Evolutionary conservation across 768 basidiomycete genomes (phyloP).

Genomic region (Rhizopogon roseolus): DNA sequence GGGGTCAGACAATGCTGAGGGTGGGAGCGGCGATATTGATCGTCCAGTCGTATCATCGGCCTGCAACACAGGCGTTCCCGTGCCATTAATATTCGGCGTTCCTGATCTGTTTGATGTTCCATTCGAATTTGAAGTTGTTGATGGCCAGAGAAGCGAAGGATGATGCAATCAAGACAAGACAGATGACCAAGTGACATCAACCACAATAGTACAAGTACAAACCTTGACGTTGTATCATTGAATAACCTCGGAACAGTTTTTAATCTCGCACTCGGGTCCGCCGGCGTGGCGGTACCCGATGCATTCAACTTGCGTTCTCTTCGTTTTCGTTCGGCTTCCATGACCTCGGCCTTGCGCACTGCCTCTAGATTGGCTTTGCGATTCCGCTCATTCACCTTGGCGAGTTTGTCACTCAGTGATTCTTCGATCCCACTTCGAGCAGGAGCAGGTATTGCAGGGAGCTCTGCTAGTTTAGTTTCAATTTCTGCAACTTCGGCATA

Average conservation of each 20-base stretch:
- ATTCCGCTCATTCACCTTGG: conserved; percentile 87
- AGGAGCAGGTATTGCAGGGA: conserved; percentile 24
- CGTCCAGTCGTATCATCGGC: conserved; percentile 23
- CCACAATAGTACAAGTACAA: conserved; percentile 17
- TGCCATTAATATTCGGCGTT: conserved; percentile 48
- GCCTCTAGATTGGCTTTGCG: conserved; percentile 79
- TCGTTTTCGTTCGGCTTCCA: conserved; percentile 64
- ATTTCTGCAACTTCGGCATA: conserved; percentile 53
- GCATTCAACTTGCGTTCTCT: conserved; percentile 57
- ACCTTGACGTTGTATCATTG: conserved; percentile 58
- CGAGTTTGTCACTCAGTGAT: conserved; percentile 46
- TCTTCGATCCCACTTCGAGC: conserved; percentile 23
- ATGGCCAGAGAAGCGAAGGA: conserved; percentile 10
- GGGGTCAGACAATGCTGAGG: conserved; percentile 18
- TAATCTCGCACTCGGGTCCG: conserved; percentile 64
- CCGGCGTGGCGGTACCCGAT: conserved; percentile 34
- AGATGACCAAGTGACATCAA: conserved; percentile 1
- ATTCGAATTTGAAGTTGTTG: background rate
- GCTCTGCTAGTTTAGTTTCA: conserved; percentile 57
- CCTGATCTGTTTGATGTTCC: conserved; percentile 18
- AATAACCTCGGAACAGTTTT: conserved; percentile 60
- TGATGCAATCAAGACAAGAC: conserved; percentile 15
- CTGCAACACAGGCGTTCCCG: conserved; percentile 34
- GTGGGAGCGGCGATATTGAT: conserved; percentile 32
- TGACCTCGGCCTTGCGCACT: conserved; percentile 70